A percentile compares a stretch with the other conserved stretches of the same genome.
These are phyloP conservation scores for Aspergillus melleus DNA, from an alignment of 2,329 filamentous ascomycete genomes.

Conservation along the genomic window DNA sequence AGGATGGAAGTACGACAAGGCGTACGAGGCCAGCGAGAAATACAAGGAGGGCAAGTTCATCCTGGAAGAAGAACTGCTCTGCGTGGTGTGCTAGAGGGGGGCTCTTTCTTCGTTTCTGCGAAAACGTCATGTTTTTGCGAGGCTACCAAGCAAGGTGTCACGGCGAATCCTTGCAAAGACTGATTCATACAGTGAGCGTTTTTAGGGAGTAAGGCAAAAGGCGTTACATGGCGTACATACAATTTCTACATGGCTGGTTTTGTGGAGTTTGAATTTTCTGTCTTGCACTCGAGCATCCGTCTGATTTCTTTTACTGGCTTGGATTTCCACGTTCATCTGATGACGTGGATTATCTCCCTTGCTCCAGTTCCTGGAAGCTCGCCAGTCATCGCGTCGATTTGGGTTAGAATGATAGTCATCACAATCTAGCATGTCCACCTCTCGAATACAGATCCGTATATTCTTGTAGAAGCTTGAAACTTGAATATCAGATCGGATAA, in stretches of 20 bases:
- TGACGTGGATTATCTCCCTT: background rate
- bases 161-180: conserved; percentile 10
- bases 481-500: background rate
- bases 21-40: conserved; percentile 86
- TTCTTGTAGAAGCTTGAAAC: background rate
- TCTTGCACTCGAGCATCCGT: conserved; percentile 1
- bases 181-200: conserved; percentile 21
- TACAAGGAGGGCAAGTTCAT: conserved; percentile 99
- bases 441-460: background rate
- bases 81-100: conserved; percentile 63
- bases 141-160: conserved; percentile 6
- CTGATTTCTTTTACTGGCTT: background rate
- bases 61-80: conserved; percentile 85
- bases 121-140: background rate
- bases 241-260: background rate
- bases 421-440: background rate
- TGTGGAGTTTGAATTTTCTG: conserved; percentile 2
- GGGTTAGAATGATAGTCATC: conserved; percentile 7
- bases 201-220: conserved; percentile 17
- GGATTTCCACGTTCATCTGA: conserved; percentile 4
- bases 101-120: background rate
- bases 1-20: conserved; percentile 99
- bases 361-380: background rate
- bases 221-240: conserved; percentile 17
- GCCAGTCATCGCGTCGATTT: background rate